Evolutionary conservation across 306 rosid genomes (phyloP), one percentile per base, ranked within the genome.

Genomic region (Ochetophila trinervis): DNA sequence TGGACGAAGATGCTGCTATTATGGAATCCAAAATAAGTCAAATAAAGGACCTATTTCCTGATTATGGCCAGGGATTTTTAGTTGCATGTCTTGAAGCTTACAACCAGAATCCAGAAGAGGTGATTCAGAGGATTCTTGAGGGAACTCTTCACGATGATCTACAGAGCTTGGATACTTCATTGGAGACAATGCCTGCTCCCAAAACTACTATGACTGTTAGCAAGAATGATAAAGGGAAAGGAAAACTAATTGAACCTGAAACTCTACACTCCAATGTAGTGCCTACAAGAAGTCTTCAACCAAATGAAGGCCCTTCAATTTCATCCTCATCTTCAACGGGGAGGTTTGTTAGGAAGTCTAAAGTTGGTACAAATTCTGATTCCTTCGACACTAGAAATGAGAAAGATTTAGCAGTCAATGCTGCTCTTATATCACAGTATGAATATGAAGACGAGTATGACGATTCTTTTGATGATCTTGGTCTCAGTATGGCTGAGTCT

Each of bases 391-490:
- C 53, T 18, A 85, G 72, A 70, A 77, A 80, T 18, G 78, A 67
- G 55, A 71, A 64, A 45, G 85, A 80, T 76, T 20, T 74, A 53
- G 80, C 68, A 15, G 86, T 62, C 60, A 82, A 82, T 62, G 86
- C 87, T 64, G 80, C 88, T 47, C 71, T 80, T 44, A 42, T 82
- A 75, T 87, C 78, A 20, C 88, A 88, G 61, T 94, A 82, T 64
- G 99, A 94, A 76, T 94, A 90, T 66, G 99, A 94, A 20, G 99
- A 94, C 35, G 99, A 94, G 77, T 94, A 94, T 30, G 97, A 94
- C 11, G 96, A 94, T 79, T 94, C 99, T 53, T 94, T 90, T 40
- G 97, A 94, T 79, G 97, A 94, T 68, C 85, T 94, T 62, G 99
- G 99, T 76, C 79, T 94, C 57, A 94, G 97, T 40, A 85, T 94